These are phyloP conservation scores for Chrysanthemum lavandulifolium DNA, from an alignment of 129 eudicot genomes.

Conservation along the genomic window DNA sequence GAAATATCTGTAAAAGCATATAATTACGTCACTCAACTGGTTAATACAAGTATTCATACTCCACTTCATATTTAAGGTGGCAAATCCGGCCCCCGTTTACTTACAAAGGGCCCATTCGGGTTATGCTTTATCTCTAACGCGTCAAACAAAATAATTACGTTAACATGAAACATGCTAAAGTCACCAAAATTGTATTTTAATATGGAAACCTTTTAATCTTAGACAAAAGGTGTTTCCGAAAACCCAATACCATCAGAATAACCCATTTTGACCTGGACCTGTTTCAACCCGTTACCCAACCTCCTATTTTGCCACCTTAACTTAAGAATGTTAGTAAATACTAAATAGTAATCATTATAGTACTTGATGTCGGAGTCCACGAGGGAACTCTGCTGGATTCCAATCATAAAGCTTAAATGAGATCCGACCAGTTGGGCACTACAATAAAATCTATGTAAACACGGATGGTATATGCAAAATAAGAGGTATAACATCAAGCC, in stretches of 20 bases:
- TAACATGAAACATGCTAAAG: not conserved
- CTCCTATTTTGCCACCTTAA: not conserved
- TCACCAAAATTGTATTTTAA: not conserved
- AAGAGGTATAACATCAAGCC: not conserved
- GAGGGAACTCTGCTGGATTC: conserved; percentile 99
- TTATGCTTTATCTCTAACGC: not conserved
- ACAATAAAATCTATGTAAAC: conserved; percentile 23
- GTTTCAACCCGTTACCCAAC: not conserved
- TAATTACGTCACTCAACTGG: conserved; percentile 20
- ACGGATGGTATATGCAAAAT: not conserved
- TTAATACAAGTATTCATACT: conserved; percentile 23
- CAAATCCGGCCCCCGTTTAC: not conserved
- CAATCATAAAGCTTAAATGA: conserved; percentile 97
- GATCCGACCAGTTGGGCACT: conserved; percentile 93
- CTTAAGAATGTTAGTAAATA: conserved; percentile 28
- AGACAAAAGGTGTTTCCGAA: not conserved
- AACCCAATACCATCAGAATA: not conserved
- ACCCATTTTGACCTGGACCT: not conserved
- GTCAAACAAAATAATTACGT: not conserved
- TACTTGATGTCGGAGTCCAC: conserved; percentile 95
- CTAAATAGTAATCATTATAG: conserved; percentile 38
- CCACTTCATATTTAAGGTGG: not conserved
- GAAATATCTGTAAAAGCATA: conserved; percentile 60
- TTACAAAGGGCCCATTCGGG: too few relatives aligned
- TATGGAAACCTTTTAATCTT: not conserved